These are phyloP conservation scores for Aspergillus vadensis DNA, from an alignment of 2,329 filamentous ascomycete species.

Conservation along the genomic window DNA sequence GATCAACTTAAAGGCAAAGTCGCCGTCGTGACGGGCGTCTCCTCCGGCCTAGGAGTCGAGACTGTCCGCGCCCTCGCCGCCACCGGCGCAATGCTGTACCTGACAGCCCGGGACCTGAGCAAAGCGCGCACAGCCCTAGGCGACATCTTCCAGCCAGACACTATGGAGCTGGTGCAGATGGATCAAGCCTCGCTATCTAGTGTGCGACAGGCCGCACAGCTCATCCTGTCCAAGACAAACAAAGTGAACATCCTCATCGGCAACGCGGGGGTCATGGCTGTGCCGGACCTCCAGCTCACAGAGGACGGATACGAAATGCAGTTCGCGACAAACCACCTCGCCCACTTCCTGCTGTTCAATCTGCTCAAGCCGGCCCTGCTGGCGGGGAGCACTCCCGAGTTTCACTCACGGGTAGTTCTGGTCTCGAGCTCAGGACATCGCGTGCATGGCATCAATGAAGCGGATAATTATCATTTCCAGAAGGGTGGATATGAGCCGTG, in stretches of 20 bases:
- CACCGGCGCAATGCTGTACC: conserved; percentile 36
- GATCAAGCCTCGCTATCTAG: conserved; percentile 18
- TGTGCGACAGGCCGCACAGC: conserved; percentile 15
- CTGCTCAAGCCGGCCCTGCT: conserved; percentile 44
- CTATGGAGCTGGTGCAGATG: conserved; percentile 21
- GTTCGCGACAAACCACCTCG: conserved; percentile 56
- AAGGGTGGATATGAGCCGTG: conserved; percentile 37
- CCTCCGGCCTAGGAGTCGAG: conserved; percentile 48
- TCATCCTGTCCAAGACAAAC: conserved; percentile 14
- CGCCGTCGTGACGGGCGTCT: conserved; percentile 20
- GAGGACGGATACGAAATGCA: conserved; percentile 49
- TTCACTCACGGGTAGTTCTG: conserved; percentile 52
- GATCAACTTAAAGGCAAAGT: conserved; percentile 18
- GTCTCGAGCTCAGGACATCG: conserved; percentile 50
- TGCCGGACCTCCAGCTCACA: conserved; percentile 37
- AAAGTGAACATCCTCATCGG: conserved; percentile 37
- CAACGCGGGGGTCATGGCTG: conserved; percentile 50
- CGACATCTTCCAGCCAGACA: conserved; percentile 23
- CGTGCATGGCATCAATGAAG: conserved; percentile 29
- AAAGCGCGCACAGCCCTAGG: conserved; percentile 36
- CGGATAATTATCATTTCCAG: conserved; percentile 44
- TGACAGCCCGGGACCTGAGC: conserved; percentile 38
- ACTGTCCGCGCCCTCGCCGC: conserved; percentile 47
- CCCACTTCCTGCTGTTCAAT: conserved; percentile 54
- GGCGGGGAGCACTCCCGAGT: conserved; percentile 32